A percentile compares a stretch with the other conserved stretches of the same genome.
These are phyloP conservation scores for Fusarium burgessii DNA, from an alignment of 2,329 filamentous ascomycete species.

Conservation along the genomic window DNA sequence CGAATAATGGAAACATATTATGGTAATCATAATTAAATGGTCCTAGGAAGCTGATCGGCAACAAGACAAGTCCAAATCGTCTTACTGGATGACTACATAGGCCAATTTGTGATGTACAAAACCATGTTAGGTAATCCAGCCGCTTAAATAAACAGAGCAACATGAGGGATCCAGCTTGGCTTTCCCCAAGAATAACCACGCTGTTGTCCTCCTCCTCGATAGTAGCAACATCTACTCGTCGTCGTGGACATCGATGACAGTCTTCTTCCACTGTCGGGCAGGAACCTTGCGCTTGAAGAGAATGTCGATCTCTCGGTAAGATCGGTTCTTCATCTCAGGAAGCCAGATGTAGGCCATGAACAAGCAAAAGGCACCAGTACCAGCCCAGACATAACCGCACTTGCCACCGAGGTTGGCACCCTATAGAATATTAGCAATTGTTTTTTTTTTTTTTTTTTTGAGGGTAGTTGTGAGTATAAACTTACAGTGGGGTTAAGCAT, in stretches of 20 bases:
- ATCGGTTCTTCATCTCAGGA: slow-evolving; percentile 68
- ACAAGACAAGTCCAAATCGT: not conserved
- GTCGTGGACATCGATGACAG: slow-evolving; percentile 67
- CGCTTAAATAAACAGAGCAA: slow-evolving; percentile 14
- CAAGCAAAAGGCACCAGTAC: slow-evolving; percentile 67
- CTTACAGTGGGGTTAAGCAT: slow-evolving; percentile 69
- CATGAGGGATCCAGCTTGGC: not conserved
- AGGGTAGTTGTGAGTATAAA: not conserved
- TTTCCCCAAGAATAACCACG: not conserved
- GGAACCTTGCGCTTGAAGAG: slow-evolving; percentile 65
- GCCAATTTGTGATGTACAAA: not conserved
- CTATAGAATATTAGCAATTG: slow-evolving; percentile 47
- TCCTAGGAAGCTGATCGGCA: not conserved
- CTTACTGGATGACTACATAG: not conserved
- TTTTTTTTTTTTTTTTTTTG: no score
- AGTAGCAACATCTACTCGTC: slow-evolving; percentile 64
- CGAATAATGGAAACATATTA: rapidly evolving
- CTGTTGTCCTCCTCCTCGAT: not conserved
- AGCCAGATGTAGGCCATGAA: slow-evolving; percentile 61
- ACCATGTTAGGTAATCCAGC: not conserved
- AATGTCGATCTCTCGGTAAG: slow-evolving; percentile 73
- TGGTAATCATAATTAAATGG: slow-evolving; percentile 5
- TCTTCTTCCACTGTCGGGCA: slow-evolving; percentile 68
- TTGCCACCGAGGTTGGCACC: slow-evolving; percentile 62
- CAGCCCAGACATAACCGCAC: slow-evolving; percentile 71